phyloP scores from a whole-genome alignment of 2,329 filamentous ascomycete species.

The Kalaharituber pfeilii region DNA sequence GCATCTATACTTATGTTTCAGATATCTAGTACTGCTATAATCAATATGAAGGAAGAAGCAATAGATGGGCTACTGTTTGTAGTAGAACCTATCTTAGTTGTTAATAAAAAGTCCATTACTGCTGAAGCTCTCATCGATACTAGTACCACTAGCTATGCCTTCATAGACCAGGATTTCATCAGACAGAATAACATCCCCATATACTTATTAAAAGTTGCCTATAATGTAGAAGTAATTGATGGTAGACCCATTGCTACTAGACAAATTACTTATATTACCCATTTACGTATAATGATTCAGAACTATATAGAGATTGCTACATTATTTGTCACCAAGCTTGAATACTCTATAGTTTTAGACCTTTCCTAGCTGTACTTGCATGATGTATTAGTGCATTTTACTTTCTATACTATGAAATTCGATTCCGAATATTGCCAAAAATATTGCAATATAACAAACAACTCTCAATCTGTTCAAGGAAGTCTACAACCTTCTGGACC shows the following conservation, averaged over 20 bases:
- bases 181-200: background rate
- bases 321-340: slow-evolving; percentile 2
- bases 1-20: no score
- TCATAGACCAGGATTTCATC: slow-evolving; percentile 4
- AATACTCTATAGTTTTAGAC: slow-evolving; percentile 1
- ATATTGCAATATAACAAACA: background rate
- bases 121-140: no score
- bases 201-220: background rate
- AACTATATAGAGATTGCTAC: background rate
- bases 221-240: slow-evolving; percentile 2
- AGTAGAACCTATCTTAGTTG: no score
- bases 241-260: background rate
- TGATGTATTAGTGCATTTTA: background rate
- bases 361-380: slow-evolving; percentile 1
- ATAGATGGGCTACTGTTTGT: no score
- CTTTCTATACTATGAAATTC: background rate
- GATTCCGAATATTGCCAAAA: background rate
- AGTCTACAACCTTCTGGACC: background rate
- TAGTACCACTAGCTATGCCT: slow-evolving; percentile 6
- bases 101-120: no score
- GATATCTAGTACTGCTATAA: no score
- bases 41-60: no score
- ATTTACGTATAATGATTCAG: background rate
- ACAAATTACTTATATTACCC: background rate
- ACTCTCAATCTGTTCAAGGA: background rate